Conservation (phyloP, 257 asterid genomes). For the Lycium barbarum region DNA sequence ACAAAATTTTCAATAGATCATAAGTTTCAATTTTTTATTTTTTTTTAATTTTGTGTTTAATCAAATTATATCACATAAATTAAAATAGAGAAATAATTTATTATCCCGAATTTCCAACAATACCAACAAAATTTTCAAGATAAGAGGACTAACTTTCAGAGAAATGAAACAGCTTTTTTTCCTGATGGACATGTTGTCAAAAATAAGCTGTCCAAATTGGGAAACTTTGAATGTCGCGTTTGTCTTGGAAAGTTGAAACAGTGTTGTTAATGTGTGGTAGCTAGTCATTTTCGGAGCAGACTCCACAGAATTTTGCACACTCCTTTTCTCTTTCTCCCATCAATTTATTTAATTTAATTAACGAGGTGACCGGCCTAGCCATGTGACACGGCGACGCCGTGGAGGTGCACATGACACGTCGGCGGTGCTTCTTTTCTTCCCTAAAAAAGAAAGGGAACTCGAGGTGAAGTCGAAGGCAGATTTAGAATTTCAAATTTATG, state of each 20-base stretch:
- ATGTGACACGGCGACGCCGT: no score
- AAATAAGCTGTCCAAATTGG: not conserved
- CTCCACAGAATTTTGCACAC: not conserved
- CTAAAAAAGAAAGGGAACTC: no score
- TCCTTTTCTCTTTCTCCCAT: not conserved
- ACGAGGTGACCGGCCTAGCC: not conserved
- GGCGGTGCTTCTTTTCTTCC: not conserved
- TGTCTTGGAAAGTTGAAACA: constrained; percentile 3
- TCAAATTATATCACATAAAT: no score
- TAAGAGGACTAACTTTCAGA: no score
- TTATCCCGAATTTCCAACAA: no score
- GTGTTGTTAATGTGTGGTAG: not conserved
- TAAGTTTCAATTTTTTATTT: no score
- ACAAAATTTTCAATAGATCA: no score
- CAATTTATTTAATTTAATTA: not conserved
- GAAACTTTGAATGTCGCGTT: not conserved
- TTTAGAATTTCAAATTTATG: no score
- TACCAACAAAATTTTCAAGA: no score
- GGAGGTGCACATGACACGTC: constrained; percentile 32
- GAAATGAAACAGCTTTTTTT: not conserved
- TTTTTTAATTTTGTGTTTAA: no score
- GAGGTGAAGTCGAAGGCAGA: no score
- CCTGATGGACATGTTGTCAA: not conserved
- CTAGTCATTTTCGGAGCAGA: not conserved
- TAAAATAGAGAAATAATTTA: no score